Evolutionary conservation across 2,329 filamentous ascomycete genomes (phyloP), one percentile per base, ranked within the genome.

Genomic region (Aplosporella prunicola): DNA sequence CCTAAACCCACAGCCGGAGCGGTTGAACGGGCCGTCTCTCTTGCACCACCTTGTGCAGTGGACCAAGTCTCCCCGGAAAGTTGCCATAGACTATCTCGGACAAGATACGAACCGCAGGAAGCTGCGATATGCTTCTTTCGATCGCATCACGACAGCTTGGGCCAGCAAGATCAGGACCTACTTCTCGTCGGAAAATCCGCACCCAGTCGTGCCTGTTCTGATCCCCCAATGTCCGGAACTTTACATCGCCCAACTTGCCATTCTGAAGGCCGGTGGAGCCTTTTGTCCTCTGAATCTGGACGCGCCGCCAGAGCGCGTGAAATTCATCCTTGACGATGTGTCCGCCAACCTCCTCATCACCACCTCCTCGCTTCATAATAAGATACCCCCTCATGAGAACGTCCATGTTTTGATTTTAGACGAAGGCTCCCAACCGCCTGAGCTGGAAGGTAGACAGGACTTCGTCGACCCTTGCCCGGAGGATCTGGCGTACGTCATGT

Each of bases 211-310:
- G 24, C 87, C 88, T 0, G 63, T 94, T 2, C 69, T 93, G 14
- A 60, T 93, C 11, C 79, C 81, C 2, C 88, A 94, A 60, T 82
- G 75, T 10, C 76, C 80, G 8, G 71, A 79, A 31, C 68, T 95
- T 16, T 94, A 94, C 57, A 69, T 91, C 40, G 70, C 83, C 1
- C 72, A 84, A 44, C 58, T 94, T 29, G 86, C 80, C 3, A 74
- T 89, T 36, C 66, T 94, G 31, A 87, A 88, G 56, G 78, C 78
- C 9, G 88, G 88, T 5, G 83, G 74, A 23, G 85, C 85, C 0
- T 94, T 94, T 50, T 94, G 87, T 47, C 87, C 88, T 0, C 63
- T 95, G 39, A 81, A 81, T 43, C 68, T 83, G 32, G 87, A 93
- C 57, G 75, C 80, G 0, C 88, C 88, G 0, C 57, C 67, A 4